A percentile compares a stretch with the other conserved stretches of the same genome.
Evolutionary conservation across 2,329 filamentous ascomycete species (phyloP).

Genomic region (Sclerotinia trifoliorum): DNA sequence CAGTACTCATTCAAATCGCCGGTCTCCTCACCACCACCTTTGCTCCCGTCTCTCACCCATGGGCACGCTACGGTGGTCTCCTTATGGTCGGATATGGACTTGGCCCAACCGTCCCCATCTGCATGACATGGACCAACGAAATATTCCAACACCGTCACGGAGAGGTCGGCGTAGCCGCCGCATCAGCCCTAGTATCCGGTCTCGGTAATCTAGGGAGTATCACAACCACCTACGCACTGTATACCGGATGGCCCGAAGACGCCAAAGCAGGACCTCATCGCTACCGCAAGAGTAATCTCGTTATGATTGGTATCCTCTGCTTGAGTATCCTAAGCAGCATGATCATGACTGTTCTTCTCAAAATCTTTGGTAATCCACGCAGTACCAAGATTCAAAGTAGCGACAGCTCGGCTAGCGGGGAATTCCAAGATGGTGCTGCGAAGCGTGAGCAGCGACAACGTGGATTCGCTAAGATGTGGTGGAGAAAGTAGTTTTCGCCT

Average conservation of each 20-base stretch:
- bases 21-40: conserved; percentile 80
- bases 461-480: conserved; percentile 50
- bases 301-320: conserved; percentile 83
- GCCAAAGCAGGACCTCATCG: conserved; percentile 63
- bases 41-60: conserved; percentile 63
- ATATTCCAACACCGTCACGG: conserved; percentile 88
- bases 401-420: conserved; percentile 42
- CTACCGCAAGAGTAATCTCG: conserved; percentile 79
- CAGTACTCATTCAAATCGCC: conserved; percentile 74
- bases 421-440: conserved; percentile 59
- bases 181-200: conserved; percentile 80
- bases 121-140: conserved; percentile 91
- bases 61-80: conserved; percentile 86
- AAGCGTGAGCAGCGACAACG: conserved; percentile 57
- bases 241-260: conserved; percentile 82
- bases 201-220: conserved; percentile 85
- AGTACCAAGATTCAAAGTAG: conserved; percentile 47
- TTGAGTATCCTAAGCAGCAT: conserved; percentile 72
- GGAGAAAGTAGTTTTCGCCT: conserved; percentile 30
- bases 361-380: conserved; percentile 53
- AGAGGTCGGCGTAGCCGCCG: conserved; percentile 85
- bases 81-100: conserved; percentile 87
- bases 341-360: conserved; percentile 66
- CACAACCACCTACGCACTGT: conserved; percentile 83
- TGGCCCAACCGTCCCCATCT: conserved; percentile 86